Base-by-base conservation (phyloP, 768 basidiomycete species). In the Serendipita sp. region DNA sequence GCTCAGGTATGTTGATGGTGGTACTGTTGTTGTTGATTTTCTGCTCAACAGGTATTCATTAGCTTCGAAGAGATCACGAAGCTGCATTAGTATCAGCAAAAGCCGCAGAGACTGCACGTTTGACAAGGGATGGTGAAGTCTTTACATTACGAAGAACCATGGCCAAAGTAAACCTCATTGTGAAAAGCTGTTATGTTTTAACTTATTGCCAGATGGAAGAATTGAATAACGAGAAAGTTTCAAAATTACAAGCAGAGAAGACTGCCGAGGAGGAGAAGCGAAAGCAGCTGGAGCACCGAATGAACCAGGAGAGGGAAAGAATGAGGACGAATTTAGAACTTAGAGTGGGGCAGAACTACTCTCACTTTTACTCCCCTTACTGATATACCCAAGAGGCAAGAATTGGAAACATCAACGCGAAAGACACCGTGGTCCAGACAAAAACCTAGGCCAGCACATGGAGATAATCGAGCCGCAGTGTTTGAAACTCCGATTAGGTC, bases 91-190 rank as follows among this genome's bases (percentile, higher is more conserved):
- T 71, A 29, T 76, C 77, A 1, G 70, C 83, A 53, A 75, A 78
- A 65, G 75, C 76, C 44, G 81, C 81, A 2, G 71, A 75, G 55
- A 78, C 82, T 53, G 76, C 74, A 5, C 82, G 78, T 66, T 75
- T 81, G 44, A 73, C 76, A 36, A 87, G 83, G 69, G 83, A 86
- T 34, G 88, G 88, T 3, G 87, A 90, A 74, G 85, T 85, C 3
- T 77, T 77, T 15, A 81, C 85, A 44, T 70, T 90, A 62, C 76
- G 87, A 67, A 81, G 81, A 67, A 79, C 73, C n/a, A 79, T 86
- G 8, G 84, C 87, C 68, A 85, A 84, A 78, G 88, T 85, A 68
- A 62, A 67, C 27, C 40, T 31, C 69, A 63, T 23, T 3, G 52
- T 60, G 33, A 45, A 43, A 37, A 13, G 55, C 44, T 34, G 37